Percentiles rank a stretch among this genome's conserved stretches.
phyloP scores from a whole-genome alignment of 1,284 basidiomycete genomes.

The Xerocomus cyaneibrunnescens region DNA sequence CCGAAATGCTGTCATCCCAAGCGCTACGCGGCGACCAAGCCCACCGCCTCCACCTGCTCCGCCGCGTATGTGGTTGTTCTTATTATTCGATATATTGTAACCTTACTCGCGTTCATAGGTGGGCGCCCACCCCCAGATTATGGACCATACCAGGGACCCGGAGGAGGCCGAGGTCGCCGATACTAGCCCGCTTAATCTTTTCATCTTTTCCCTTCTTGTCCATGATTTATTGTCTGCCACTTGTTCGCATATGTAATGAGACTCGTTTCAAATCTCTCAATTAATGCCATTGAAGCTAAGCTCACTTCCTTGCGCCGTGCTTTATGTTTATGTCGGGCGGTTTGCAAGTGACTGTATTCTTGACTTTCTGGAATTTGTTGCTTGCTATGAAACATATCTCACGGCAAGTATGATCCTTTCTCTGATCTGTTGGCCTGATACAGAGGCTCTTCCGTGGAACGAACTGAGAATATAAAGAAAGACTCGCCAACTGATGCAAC shows the following conservation, averaged over 20 bases:
- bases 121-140: slow-evolving; percentile 69
- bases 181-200: slow-evolving; percentile 24
- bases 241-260: slow-evolving; percentile 5
- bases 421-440: too few relatives aligned
- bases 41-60: slow-evolving; percentile 48
- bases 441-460: too few relatives aligned
- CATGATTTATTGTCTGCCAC: slow-evolving; percentile 23
- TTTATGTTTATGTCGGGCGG: too few relatives aligned
- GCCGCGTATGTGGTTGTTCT: slow-evolving; percentile 24
- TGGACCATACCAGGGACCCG: slow-evolving; percentile 66
- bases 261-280: not conserved
- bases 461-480: too few relatives aligned
- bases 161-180: slow-evolving; percentile 37
- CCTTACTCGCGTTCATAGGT: slow-evolving; percentile 33
- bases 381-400: too few relatives aligned
- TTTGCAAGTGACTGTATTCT: too few relatives aligned
- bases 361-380: too few relatives aligned
- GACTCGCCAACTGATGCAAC: too few relatives aligned
- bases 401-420: too few relatives aligned
- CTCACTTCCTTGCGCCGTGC: too few relatives aligned
- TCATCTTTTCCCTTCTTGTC: slow-evolving; percentile 13
- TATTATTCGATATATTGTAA: slow-evolving; percentile 5
- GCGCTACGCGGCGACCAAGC: slow-evolving; percentile 46
- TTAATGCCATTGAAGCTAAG: slow-evolving; percentile 2
- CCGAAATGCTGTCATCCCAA: slow-evolving; percentile 73